Percentiles rank a stretch among this genome's conserved stretches.
Evolutionary conservation across 2,329 filamentous ascomycete species (phyloP).

Genomic region (Alternaria ethzedia): DNA sequence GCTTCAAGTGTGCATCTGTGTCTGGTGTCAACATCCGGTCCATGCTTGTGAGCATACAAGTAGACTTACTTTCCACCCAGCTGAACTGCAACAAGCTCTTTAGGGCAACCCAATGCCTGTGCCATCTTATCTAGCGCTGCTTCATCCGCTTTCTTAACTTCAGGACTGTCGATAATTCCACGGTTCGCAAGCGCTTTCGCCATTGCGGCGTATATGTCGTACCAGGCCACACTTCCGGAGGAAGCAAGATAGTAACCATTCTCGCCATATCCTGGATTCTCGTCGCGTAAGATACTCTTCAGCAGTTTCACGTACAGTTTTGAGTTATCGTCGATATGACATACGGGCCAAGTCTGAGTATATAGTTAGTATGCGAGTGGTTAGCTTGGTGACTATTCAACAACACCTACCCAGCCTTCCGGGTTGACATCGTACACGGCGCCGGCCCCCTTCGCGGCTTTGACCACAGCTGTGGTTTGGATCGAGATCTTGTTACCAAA

Average conservation of each 20-base stretch:
- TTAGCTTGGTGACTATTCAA: background rate
- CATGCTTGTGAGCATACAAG: background rate
- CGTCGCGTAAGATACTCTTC: slow-evolving; percentile 51
- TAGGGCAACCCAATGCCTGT: background rate
- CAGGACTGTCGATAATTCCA: slow-evolving; percentile 47
- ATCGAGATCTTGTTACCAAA: slow-evolving; percentile 61
- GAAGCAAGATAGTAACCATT: slow-evolving; percentile 60
- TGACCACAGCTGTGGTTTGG: slow-evolving; percentile 58
- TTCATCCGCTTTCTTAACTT: slow-evolving; percentile 48
- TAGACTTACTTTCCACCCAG: slow-evolving; percentile 54
- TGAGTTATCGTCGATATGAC: slow-evolving; percentile 58
- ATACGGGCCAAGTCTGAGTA: slow-evolving; percentile 57
- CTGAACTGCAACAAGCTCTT: slow-evolving; percentile 30
- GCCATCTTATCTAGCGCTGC: slow-evolving; percentile 51
- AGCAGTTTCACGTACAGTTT: slow-evolving; percentile 56
- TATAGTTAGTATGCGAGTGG: slow-evolving; percentile 33
- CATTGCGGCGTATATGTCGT: slow-evolving; percentile 58
- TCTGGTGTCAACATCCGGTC: slow-evolving; percentile 1
- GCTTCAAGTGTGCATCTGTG: slow-evolving; percentile 54
- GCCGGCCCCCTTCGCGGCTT: slow-evolving; percentile 51
- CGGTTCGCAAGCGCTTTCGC: slow-evolving; percentile 52
- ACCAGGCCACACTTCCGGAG: slow-evolving; percentile 58
- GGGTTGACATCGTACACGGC: slow-evolving; percentile 44
- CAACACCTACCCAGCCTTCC: background rate
- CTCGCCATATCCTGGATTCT: slow-evolving; percentile 49